A percentile compares a stretch with the other conserved stretches of the same genome.
These are phyloP conservation scores for Lactifluus pinguis DNA, from an alignment of 768 basidiomycete species.

Conservation along the genomic window DNA sequence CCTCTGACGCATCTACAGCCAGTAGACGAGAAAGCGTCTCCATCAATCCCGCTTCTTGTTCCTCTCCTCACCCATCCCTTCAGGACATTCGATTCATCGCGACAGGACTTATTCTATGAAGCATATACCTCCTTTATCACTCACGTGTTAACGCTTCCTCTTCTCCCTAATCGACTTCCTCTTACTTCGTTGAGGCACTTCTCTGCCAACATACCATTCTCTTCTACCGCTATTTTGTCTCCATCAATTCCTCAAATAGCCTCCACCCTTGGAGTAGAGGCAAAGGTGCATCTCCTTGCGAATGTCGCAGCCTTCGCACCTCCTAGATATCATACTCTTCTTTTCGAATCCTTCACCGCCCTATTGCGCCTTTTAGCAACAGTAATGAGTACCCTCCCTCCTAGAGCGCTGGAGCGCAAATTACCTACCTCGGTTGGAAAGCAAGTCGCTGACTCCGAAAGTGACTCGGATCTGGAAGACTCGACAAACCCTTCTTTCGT, in stretches of 20 bases:
- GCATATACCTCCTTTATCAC: constrained; percentile 8
- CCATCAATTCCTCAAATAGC: constrained; percentile 20
- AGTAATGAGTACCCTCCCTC: constrained; percentile 46
- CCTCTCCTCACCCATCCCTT: constrained; percentile 64
- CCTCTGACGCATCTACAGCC: constrained; percentile 33
- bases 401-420: constrained; percentile 42
- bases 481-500: constrained; percentile 28
- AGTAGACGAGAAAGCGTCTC: constrained; percentile 45
- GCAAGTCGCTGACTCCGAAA: constrained; percentile 8
- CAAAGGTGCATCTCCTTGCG: constrained; percentile 55
- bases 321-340: constrained; percentile 48
- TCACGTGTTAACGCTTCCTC: constrained; percentile 36
- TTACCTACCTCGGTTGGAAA: constrained; percentile 7
- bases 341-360: constrained; percentile 35
- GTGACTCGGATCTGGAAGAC: constrained; percentile 26
- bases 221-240: constrained; percentile 29
- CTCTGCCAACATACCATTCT: constrained; percentile 54
- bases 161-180: constrained; percentile 70
- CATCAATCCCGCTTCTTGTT: constrained; percentile 41
- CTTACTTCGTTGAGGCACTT: constrained; percentile 53
- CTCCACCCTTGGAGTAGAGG: constrained; percentile 20
- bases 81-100: constrained; percentile 12
- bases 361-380: constrained; percentile 47
- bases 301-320: constrained; percentile 60
- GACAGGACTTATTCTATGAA: constrained; percentile 5